Percentiles rank a stretch among this genome's conserved stretches.
These are phyloP conservation scores for Miscanthus lutarioriparius DNA, from an alignment of 176 grass and related monocot species.

Conservation along the genomic window DNA sequence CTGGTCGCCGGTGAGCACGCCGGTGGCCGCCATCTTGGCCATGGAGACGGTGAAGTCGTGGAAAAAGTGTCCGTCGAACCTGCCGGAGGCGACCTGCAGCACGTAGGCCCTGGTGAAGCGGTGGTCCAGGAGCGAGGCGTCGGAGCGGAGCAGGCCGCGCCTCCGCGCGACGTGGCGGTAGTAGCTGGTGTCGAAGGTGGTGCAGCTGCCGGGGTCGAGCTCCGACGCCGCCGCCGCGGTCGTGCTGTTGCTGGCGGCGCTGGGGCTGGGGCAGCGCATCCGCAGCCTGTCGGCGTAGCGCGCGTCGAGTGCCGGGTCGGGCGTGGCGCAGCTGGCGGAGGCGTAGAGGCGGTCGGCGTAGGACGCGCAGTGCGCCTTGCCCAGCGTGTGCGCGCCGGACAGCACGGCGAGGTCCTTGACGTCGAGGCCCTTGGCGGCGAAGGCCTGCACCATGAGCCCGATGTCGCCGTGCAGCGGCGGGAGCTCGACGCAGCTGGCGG, in stretches of 20 bases:
- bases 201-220: constrained; percentile 86
- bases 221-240: constrained; percentile 7
- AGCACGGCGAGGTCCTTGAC: constrained; percentile 70
- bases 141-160: constrained; percentile 64
- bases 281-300: constrained; percentile 52
- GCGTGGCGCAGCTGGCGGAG: constrained; percentile 52
- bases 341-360: constrained; percentile 72
- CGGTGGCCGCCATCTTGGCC: constrained; percentile 54
- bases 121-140: constrained; percentile 53
- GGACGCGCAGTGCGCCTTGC: constrained; percentile 49
- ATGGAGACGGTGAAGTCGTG: constrained; percentile 59
- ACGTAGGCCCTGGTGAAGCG: constrained; percentile 58
- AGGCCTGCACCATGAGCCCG: constrained; percentile 34
- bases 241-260: neutral
- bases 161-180: constrained; percentile 54
- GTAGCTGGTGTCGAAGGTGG: constrained; percentile 76
- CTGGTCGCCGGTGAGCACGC: constrained; percentile 48
- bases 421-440: constrained; percentile 56
- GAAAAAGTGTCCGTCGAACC: constrained; percentile 42
- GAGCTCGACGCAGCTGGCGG: constrained; percentile 43
- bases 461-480: constrained; percentile 62
- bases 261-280: constrained; percentile 32
- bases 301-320: constrained; percentile 52
- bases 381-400: constrained; percentile 85
- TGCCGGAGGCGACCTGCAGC: constrained; percentile 36